Percentiles rank a stretch among this genome's conserved stretches.
Conservation (phyloP, 257 asterid species). For the Lavandula angustifolia region DNA sequence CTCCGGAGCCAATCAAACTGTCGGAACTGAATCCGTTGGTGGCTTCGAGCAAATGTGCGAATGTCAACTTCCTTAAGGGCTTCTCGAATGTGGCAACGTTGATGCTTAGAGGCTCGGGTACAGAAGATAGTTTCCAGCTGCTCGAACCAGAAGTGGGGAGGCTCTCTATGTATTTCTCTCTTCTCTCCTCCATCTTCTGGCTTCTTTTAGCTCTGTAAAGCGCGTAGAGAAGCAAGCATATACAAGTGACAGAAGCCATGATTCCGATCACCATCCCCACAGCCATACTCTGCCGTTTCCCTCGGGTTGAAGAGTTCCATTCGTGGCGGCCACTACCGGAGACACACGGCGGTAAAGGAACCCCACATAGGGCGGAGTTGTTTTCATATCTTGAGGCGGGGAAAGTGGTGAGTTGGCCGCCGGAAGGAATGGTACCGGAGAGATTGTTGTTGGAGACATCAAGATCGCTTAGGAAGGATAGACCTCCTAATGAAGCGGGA, state of each 20-base stretch:
- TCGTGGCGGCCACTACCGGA: conserved; percentile 36
- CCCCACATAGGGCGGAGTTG: conserved; percentile 89
- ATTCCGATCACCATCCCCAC: conserved; percentile 79
- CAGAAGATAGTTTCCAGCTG: conserved; percentile 83
- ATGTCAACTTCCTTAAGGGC: conserved; percentile 84
- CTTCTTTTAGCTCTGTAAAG: conserved; percentile 52
- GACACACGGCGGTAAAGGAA: conserved; percentile 71
- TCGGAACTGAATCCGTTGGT: conserved; percentile 86
- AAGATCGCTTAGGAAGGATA: conserved; percentile 79
- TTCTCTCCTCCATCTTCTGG: conserved; percentile 52
- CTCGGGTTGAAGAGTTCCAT: conserved; percentile 19
- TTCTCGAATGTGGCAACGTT: conserved; percentile 89
- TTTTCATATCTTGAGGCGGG: conserved; percentile 75
- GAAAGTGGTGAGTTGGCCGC: conserved; percentile 88
- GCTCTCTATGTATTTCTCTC: conserved; percentile 86
- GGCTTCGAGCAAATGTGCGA: conserved; percentile 84
- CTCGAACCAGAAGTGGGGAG: conserved; percentile 89
- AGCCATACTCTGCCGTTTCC: conserved; percentile 55
- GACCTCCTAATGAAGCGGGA: conserved; percentile 75
- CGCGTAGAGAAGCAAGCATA: conserved; percentile 58
- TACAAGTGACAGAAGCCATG: conserved; percentile 50
- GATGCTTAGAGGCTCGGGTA: conserved; percentile 90
- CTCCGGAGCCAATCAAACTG: conserved; percentile 91
- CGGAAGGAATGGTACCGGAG: conserved; percentile 68
- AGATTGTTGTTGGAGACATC: conserved; percentile 91